Base-by-base conservation (phyloP, 306 rosid species). In the Cajanus cajan region DNA sequence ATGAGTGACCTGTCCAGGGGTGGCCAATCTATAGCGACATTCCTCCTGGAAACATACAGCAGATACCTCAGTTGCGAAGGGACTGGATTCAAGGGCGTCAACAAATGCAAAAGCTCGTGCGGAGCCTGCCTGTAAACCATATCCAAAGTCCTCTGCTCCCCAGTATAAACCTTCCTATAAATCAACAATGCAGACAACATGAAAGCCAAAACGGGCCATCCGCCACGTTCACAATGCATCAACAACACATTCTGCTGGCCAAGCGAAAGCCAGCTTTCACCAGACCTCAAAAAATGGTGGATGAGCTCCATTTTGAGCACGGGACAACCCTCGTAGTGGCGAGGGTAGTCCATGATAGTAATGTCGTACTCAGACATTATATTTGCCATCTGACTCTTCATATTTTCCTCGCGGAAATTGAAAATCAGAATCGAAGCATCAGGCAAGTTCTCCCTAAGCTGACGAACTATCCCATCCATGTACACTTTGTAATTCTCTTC, bases 141-240 rank as follows among this genome's bases (percentile, higher is more conserved):
- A 85, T 94, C 98, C 85, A 94, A 81, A 34, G 97, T 92, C 85
- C 87, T 87, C 71, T 92, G 95, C 82, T 94, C 98, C 74, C 97
- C 98, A 4, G 76, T 85, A 68, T 89, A 89, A 47, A 83, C 90
- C 75, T 90, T 90, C 67, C 89, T 28, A 68, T 82, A 94, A 79
- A 94, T 87, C 93, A 94, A 83, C 76, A 94, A 89, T 22, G 96
- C 94, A 51, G 98, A 77, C 77, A 92, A 89, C 96, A 94, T 92
- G 81, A 94, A 94, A 44, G 96, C 96, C 83, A 94, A 82, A 85
- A 92, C 96, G 0, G 97, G 92, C 98, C 98, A 94, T 65, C 93
- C 97, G 15, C 98, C 98, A 10, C 89, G 91, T 68, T 92, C 98
- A 57, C 97, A 94, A 68, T 94, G 97, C 97, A 94, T 90, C 73